Percentiles rank a stretch among this genome's conserved stretches.
These are phyloP conservation scores for Xylariales sp. DNA, from an alignment of 2,329 filamentous ascomycete species.

Conservation along the genomic window DNA sequence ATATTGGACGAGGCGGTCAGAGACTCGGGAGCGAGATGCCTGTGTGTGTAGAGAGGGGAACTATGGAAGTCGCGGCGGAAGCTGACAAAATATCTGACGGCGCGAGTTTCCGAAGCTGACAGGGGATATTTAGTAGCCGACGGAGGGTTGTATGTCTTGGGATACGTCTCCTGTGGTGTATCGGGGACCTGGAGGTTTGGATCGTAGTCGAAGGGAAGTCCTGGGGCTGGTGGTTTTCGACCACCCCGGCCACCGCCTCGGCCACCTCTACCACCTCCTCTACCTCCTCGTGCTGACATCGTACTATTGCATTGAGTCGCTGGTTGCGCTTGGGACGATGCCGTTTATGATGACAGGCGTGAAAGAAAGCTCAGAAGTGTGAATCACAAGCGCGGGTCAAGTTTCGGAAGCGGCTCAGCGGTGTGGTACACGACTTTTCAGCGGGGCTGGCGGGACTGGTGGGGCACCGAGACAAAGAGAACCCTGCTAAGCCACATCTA, in stretches of 20 bases:
- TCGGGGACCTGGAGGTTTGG: slow-evolving; percentile 42
- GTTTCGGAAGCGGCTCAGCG: not conserved
- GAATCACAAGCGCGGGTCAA: not conserved
- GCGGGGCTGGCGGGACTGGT: not conserved
- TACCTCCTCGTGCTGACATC: slow-evolving; percentile 50
- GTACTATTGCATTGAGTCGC: slow-evolving; percentile 3
- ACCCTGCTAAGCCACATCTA: not conserved
- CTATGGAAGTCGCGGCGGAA: slow-evolving; percentile 53
- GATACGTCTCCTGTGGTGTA: slow-evolving; percentile 55
- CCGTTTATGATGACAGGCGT: too few relatives aligned
- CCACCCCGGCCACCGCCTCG: slow-evolving; percentile 43
- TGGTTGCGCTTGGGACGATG: too few relatives aligned
- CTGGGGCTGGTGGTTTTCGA: slow-evolving; percentile 33
- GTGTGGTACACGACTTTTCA: not conserved
- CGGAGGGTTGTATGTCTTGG: slow-evolving; percentile 44
- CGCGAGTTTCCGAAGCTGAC: slow-evolving; percentile 37
- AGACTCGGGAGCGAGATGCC: slow-evolving; percentile 29
- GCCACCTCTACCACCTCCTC: slow-evolving; percentile 43
- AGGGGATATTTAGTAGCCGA: slow-evolving; percentile 34
- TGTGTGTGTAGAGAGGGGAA: slow-evolving; percentile 52
- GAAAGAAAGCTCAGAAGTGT: not conserved
- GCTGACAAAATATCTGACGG: slow-evolving; percentile 48
- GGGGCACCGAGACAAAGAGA: too few relatives aligned
- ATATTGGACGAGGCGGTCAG: slow-evolving; percentile 23
- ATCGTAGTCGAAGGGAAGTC: slow-evolving; percentile 51